Percentiles rank a stretch among this genome's conserved stretches.
phyloP scores from a whole-genome alignment of 257 asterid genomes.

The Solanum boliviense region DNA sequence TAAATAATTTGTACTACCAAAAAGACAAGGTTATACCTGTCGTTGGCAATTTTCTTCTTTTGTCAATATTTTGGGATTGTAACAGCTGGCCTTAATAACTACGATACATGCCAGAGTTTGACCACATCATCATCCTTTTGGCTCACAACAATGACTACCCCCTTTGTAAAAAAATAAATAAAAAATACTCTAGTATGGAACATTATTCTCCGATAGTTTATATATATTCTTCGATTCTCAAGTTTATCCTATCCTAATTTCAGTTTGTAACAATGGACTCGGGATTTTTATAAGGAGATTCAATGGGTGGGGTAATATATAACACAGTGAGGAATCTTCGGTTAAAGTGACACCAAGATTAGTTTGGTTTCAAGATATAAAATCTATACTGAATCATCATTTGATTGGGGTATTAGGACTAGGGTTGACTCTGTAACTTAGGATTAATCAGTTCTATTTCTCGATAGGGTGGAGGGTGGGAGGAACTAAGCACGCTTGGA shows the following conservation, averaged over 20 bases:
- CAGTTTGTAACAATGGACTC: neutral
- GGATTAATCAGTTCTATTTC: too few relatives aligned
- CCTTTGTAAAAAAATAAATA: neutral
- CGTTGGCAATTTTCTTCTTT: neutral
- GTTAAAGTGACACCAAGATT: too few relatives aligned
- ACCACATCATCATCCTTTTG: neutral
- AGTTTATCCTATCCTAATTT: neutral
- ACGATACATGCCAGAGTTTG: neutral
- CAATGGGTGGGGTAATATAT: neutral
- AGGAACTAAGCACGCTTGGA: too few relatives aligned
- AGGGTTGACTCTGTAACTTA: too few relatives aligned
- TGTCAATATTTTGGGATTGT: neutral
- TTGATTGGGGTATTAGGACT: too few relatives aligned
- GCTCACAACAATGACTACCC: neutral
- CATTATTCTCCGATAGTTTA: neutral
- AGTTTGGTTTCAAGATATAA: too few relatives aligned
- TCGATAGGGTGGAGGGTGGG: too few relatives aligned
- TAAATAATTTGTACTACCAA: neutral
- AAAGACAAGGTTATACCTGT: neutral
- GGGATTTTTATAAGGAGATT: neutral
- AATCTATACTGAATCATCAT: too few relatives aligned
- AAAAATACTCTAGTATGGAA: neutral
- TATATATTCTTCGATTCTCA: neutral
- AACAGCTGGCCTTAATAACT: neutral
- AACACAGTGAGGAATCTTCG: too few relatives aligned